Conservation (phyloP, 257 asterid species). For the Phtheirospermum japonicum region DNA sequence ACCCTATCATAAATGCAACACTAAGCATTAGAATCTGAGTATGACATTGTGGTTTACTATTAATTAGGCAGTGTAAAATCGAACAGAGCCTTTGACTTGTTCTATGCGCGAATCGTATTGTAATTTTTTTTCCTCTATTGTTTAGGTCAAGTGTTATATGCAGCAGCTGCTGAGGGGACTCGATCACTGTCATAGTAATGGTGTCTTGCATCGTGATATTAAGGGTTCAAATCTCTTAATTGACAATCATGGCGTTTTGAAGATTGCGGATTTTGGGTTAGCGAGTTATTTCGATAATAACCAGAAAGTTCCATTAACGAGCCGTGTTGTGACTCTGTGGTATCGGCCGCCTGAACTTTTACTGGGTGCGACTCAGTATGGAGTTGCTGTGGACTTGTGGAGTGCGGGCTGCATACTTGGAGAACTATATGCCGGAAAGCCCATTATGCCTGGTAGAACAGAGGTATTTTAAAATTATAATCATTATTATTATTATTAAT, state of each 20-base stretch:
- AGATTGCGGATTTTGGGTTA: constrained; percentile 91
- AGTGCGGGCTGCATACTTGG: constrained; percentile 93
- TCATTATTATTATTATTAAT: constrained; percentile 17
- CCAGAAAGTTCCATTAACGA: constrained; percentile 61
- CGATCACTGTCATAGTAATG: constrained; percentile 69
- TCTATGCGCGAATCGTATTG: constrained; percentile 1
- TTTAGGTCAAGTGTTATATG: constrained; percentile 86
- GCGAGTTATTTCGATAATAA: constrained; percentile 65
- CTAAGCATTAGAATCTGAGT: no score
- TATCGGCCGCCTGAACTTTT: constrained; percentile 97
- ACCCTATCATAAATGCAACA: no score
- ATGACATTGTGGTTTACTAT: no score
- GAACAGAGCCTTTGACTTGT: constrained; percentile 5
- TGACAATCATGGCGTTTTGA: constrained; percentile 73
- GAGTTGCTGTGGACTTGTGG: constrained; percentile 89
- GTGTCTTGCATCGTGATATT: constrained; percentile 84
- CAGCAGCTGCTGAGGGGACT: constrained; percentile 85
- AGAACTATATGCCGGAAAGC: constrained; percentile 77
- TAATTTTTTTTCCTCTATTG: constrained; percentile 24
- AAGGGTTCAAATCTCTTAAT: constrained; percentile 87
- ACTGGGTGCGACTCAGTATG: constrained; percentile 79
- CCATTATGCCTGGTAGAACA: constrained; percentile 95
- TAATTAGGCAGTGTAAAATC: background rate
- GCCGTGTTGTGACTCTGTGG: constrained; percentile 97
- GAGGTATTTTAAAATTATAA: constrained; percentile 68